Base-by-base conservation (phyloP, 768 basidiomycete species). In the Cyclocybe cylindracea region DNA sequence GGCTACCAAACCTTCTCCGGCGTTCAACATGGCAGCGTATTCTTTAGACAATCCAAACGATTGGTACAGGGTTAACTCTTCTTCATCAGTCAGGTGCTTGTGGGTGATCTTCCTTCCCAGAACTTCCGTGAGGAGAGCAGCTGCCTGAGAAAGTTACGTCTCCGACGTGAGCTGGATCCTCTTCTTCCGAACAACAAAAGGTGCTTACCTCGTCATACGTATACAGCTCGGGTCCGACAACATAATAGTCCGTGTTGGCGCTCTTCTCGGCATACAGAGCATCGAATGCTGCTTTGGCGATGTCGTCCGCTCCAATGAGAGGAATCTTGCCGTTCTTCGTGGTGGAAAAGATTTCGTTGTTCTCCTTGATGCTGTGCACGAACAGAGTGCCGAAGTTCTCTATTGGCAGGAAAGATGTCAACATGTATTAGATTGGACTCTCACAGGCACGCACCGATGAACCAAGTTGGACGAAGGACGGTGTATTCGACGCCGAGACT, bases 171-270 rank as follows among this genome's bases (percentile, higher is more conserved):
- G 42, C n/a, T 18, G 10, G 10, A n/a, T 39, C 11, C 19, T 19
- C 10, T 10, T 39, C 31, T 7, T 33, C 11, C 16, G 11, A 13
- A 16, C 11, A 2, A 32, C n/a, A 13, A 16, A 44, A 51, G 37
- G 37, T 38, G 44, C 24, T 43, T 39, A 57, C 61, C 33, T 69
- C 54, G 48, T 64, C 62, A 35, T 66, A 69, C 5, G 63, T 55
- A 3, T 63, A 43, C 7, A 65, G 44, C 31, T 67, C 62, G 2
- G 66, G 68, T 13, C 68, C 68, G 19, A 70, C 44, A 13, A 70
- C 39, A 18, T 58, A 53, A 7, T 40, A 39, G n/a, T 63, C 49
- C 16, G 50, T 41, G 37, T 53, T 36, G 19, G 31, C 9, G 16
- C 39, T 44, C 38, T 57, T 51, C 8, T 55, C 54, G 7, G 56